These are phyloP conservation scores for Fusarium floridanum DNA, from an alignment of 2,329 filamentous ascomycete genomes.

Conservation along the genomic window DNA sequence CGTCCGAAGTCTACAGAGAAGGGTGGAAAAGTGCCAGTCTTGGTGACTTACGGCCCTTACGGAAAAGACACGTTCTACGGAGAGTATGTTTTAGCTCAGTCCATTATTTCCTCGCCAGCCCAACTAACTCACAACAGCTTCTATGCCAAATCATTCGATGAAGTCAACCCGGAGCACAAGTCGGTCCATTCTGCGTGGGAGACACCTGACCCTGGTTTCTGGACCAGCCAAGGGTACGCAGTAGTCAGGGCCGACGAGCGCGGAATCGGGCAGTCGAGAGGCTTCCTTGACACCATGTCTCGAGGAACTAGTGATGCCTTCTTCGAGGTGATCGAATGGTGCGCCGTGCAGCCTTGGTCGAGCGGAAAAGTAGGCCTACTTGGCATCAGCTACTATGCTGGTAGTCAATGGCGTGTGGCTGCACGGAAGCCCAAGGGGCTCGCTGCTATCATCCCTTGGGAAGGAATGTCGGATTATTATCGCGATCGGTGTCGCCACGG, in stretches of 20 bases:
- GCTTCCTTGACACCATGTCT: not conserved
- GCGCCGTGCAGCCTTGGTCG: constrained; percentile 53
- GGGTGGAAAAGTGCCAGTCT: not conserved
- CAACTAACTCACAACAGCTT: not conserved
- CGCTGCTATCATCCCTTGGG: constrained; percentile 56
- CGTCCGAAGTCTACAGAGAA: not conserved
- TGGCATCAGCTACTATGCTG: constrained; percentile 60
- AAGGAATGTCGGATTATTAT: not conserved
- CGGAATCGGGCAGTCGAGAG: not conserved
- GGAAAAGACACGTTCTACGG: not conserved
- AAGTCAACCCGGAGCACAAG: constrained; percentile 7
- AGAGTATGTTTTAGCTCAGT: not conserved
- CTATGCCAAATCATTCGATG: not conserved
- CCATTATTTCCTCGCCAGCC: not conserved
- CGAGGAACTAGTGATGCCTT: not conserved
- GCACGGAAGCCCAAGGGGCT: constrained; percentile 58
- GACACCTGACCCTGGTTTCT: constrained; percentile 15
- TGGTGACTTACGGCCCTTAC: not conserved
- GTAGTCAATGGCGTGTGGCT: constrained; percentile 61
- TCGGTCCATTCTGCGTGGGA: constrained; percentile 10
- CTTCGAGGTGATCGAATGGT: not conserved
- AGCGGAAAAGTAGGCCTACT: constrained; percentile 61
- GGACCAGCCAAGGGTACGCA: constrained; percentile 9
- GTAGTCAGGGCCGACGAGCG: constrained; percentile 4
- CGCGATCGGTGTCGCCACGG: constrained; percentile 4